Conservation (phyloP, 2,329 filamentous ascomycete genomes). For the Cadophora sp. region DNA sequence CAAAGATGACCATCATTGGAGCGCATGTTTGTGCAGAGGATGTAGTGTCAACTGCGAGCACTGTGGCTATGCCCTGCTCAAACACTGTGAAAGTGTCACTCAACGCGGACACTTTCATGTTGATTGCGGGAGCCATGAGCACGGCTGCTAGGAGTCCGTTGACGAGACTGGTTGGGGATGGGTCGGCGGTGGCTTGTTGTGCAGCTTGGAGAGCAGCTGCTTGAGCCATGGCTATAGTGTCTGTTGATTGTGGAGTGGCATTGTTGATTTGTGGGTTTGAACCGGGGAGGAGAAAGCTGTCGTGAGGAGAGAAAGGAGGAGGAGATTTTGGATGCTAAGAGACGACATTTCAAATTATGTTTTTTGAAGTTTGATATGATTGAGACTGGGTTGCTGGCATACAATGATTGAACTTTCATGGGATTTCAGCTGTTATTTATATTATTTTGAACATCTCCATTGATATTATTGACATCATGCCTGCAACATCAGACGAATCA, state of each 20-base stretch:
- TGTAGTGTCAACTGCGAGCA: slow-evolving; percentile 13
- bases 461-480: not conserved
- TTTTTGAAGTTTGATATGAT: not conserved
- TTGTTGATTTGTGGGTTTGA: not conserved
- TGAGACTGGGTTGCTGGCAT: not conserved
- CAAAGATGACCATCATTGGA: slow-evolving; percentile 51
- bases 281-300: not conserved
- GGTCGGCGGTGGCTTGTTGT: not conserved
- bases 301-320: not conserved
- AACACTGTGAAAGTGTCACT: slow-evolving; percentile 11
- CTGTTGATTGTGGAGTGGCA: not conserved
- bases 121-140: slow-evolving; percentile 14
- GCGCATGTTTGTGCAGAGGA: slow-evolving; percentile 12
- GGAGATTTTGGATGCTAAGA: not conserved
- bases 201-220: not conserved
- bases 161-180: not conserved
- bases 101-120: slow-evolving; percentile 16
- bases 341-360: not conserved
- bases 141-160: slow-evolving; percentile 18
- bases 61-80: slow-evolving; percentile 13
- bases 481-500: slow-evolving; percentile 2
- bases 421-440: not conserved
- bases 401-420: not conserved
- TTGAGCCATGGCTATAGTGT: slow-evolving; percentile 10
- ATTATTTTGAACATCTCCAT: not conserved